Conservation (phyloP, 139 green algal species). For the Mesostigma viride region DNA sequence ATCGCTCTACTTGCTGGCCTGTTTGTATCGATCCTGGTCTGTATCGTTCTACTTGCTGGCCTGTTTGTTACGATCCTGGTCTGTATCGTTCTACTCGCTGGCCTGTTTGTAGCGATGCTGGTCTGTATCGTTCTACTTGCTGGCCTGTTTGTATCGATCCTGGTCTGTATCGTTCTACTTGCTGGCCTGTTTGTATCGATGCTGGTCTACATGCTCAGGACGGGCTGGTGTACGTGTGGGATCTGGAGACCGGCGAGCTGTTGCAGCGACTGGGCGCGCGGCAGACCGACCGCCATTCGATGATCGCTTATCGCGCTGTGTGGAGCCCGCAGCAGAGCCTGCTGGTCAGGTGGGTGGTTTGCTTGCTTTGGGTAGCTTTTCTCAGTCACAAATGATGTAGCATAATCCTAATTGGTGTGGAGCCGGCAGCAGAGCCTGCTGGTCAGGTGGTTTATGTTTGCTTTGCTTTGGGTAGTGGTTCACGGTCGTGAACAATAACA, state of each 20-base stretch:
- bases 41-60: too few relatives aligned
- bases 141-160: too few relatives aligned
- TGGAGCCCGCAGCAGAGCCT: conserved; percentile 1
- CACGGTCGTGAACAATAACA: background rate
- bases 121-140: too few relatives aligned
- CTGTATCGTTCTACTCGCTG: too few relatives aligned
- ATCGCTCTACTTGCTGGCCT: too few relatives aligned
- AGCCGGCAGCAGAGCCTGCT: background rate
- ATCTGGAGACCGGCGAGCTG: background rate
- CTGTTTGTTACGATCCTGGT: too few relatives aligned
- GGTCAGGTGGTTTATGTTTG: background rate
- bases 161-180: too few relatives aligned
- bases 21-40: too few relatives aligned
- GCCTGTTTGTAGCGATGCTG: too few relatives aligned
- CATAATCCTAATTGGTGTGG: too few relatives aligned
- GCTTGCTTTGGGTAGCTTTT: background rate
- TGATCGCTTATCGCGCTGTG: conserved; percentile 7
- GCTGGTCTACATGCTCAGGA: too few relatives aligned
- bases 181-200: too few relatives aligned
- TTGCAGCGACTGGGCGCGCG: conserved; percentile 5
- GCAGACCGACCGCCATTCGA: background rate
- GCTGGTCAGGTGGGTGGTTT: conserved; percentile 1
- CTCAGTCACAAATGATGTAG: background rate
- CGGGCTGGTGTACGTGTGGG: conserved; percentile 10
- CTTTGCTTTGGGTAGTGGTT: background rate